A percentile compares a stretch with the other conserved stretches of the same genome.
Evolutionary conservation across 2,329 filamentous ascomycete species (phyloP).

Genomic region (Fusarium pseudograminearum): DNA sequence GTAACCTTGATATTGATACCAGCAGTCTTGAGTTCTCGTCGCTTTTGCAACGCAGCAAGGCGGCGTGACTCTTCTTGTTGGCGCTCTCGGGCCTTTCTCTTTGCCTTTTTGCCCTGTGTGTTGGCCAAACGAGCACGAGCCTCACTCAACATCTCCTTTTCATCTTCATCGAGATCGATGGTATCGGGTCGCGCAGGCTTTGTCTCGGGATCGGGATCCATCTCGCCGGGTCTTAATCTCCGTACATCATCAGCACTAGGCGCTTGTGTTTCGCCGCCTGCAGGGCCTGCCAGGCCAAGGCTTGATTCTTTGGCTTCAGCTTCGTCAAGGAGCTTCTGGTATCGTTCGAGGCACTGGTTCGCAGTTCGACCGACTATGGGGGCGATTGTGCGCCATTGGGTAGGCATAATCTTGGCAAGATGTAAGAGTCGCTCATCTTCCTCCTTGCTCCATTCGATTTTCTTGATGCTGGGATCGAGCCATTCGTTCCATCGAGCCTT

Average conservation of each 20-base stretch:
- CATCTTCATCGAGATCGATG: slow-evolving; percentile 97
- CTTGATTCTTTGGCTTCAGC: slow-evolving; percentile 90
- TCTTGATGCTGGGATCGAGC: slow-evolving; percentile 97
- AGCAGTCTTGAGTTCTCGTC: slow-evolving; percentile 94
- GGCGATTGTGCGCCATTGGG: slow-evolving; percentile 98
- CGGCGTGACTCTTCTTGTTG: slow-evolving; percentile 95
- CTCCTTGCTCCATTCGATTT: slow-evolving; percentile 99
- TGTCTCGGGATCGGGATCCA: slow-evolving; percentile 96
- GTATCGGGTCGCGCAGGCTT: slow-evolving; percentile 96
- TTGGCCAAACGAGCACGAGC: slow-evolving; percentile 96
- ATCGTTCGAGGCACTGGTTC: slow-evolving; percentile 96
- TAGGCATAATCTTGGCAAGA: slow-evolving; percentile 97
- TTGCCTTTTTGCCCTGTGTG: slow-evolving; percentile 98
- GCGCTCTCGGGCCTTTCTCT: slow-evolving; percentile 94
- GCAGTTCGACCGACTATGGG: slow-evolving; percentile 96
- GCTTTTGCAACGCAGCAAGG: slow-evolving; percentile 91
- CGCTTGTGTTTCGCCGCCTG: slow-evolving; percentile 86
- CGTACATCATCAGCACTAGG: slow-evolving; percentile 94
- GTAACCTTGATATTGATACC: slow-evolving; percentile 98
- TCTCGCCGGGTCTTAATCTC: slow-evolving; percentile 87
- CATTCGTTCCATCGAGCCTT: slow-evolving; percentile 99
- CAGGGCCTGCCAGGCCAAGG: slow-evolving; percentile 84
- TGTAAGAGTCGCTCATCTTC: slow-evolving; percentile 98
- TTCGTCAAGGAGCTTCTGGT: slow-evolving; percentile 96
- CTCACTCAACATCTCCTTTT: slow-evolving; percentile 99